These are phyloP conservation scores for Hanseniaspora uvarum DNA, from an alignment of 1,139 yeast genomes.

Conservation along the genomic window DNA sequence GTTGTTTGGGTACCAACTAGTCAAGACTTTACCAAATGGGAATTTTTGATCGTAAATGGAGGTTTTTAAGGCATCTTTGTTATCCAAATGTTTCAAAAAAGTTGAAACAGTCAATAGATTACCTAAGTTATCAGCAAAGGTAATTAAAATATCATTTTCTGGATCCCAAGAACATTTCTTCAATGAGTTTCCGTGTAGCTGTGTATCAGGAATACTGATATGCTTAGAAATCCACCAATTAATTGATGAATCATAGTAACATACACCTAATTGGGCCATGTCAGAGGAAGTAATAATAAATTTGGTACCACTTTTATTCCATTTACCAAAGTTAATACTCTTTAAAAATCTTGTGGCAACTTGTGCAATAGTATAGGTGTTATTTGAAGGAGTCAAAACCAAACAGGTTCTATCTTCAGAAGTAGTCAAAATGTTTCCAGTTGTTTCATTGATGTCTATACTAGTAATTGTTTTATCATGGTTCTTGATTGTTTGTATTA, in stretches of 20 bases:
- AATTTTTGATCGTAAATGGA: slow-evolving; percentile 89
- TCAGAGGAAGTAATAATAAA: slow-evolving; percentile 98
- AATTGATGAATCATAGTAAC: slow-evolving; percentile 90
- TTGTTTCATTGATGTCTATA: slow-evolving; percentile 73
- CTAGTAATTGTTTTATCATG: slow-evolving; percentile 95
- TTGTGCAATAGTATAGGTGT: slow-evolving; percentile 76
- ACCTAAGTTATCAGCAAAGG: slow-evolving; percentile 91
- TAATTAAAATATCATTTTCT: slow-evolving; percentile 77
- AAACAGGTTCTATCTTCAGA: slow-evolving; percentile 97
- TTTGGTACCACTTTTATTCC: slow-evolving; percentile 90
- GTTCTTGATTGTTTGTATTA: slow-evolving; percentile 55
- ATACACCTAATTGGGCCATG: slow-evolving; percentile 72
- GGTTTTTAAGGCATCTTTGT: slow-evolving; percentile 56
- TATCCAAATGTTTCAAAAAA: slow-evolving; percentile 78
- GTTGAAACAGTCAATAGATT: slow-evolving; percentile 92
- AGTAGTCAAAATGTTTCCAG: slow-evolving; percentile 84
- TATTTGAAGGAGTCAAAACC: slow-evolving; percentile 76
- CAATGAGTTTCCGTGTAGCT: slow-evolving; percentile 38
- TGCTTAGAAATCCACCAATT: slow-evolving; percentile 99
- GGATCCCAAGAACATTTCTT: slow-evolving; percentile 80
- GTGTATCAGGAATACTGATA: slow-evolving; percentile 81
- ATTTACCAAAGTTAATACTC: slow-evolving; percentile 84
- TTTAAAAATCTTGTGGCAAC: slow-evolving; percentile 85
- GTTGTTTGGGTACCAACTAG: slow-evolving; percentile 48
- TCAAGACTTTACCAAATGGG: slow-evolving; percentile 89